phyloP scores from a whole-genome alignment of 1,139 yeast species.

The Lodderomyces beijingensis region DNA sequence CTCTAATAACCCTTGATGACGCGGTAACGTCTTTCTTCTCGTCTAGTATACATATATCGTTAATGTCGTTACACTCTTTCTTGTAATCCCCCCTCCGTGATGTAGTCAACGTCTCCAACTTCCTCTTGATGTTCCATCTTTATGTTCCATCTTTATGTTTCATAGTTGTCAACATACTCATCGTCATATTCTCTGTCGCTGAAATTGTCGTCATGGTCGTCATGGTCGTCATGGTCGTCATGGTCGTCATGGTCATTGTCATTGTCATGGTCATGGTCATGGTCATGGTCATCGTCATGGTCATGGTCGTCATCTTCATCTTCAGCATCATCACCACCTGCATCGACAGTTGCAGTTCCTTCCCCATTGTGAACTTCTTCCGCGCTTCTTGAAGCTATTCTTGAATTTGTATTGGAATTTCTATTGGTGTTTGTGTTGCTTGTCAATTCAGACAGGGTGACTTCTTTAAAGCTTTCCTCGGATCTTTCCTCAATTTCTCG shows the following conservation, averaged over 20 bases:
- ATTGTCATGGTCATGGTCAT: neutral
- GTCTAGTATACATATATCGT: too few species aligned
- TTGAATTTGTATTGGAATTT: slow-evolving; percentile 1
- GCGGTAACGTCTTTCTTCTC: too few species aligned
- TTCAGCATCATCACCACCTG: neutral
- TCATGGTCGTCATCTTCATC: neutral
- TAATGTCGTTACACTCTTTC: too few species aligned
- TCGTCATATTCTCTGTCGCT: slow-evolving; percentile 16
- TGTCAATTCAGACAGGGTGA: slow-evolving; percentile 1
- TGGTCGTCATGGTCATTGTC: neutral
- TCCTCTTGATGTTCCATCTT: too few species aligned
- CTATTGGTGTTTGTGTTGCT: too few species aligned
- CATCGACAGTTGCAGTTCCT: neutral
- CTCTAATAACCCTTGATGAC: too few species aligned
- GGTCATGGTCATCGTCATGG: neutral
- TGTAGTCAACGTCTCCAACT: too few species aligned
- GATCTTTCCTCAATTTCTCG: slow-evolving; percentile 7
- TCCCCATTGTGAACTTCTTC: neutral
- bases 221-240: neutral
- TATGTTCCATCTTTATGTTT: too few species aligned
- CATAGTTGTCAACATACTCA: slow-evolving; percentile 26
- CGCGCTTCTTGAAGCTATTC: neutral
- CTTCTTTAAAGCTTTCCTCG: slow-evolving; percentile 9
- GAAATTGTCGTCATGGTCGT: neutral
- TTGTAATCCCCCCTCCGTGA: too few species aligned